phyloP scores from a whole-genome alignment of 306 rosid genomes.

The Gastrolobium bilobum region DNA sequence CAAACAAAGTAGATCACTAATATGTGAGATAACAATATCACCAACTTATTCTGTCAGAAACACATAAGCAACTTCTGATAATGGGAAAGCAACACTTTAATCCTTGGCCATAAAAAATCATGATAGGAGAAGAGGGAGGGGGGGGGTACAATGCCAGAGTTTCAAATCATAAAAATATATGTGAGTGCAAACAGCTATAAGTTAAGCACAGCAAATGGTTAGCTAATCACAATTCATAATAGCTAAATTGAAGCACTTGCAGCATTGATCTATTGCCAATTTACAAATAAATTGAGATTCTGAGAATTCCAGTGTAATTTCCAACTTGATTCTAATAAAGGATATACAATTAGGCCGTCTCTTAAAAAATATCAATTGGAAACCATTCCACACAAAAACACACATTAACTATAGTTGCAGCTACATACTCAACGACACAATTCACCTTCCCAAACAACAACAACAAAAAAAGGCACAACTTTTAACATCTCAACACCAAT shows the following conservation, averaged over 20 bases:
- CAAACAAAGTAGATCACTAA: slow-evolving; percentile 29
- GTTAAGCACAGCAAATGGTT: neutral
- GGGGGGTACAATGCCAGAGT: neutral
- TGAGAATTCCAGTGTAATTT: neutral
- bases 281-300: neutral
- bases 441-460: slow-evolving; percentile 7
- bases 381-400: neutral
- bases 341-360: neutral
- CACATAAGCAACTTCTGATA: slow-evolving; percentile 8
- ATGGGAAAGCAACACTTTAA: neutral
- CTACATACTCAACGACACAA: neutral
- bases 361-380: neutral
- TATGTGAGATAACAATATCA: slow-evolving; percentile 22
- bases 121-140: no score
- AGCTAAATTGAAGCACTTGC: slow-evolving; percentile 28
- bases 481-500: neutral
- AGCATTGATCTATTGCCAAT: slow-evolving; percentile 26
- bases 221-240: neutral
- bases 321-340: neutral
- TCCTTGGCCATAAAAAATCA: neutral
- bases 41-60: slow-evolving; percentile 34
- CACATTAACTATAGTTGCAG: neutral
- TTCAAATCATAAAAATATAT: neutral
- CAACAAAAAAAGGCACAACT: slow-evolving; percentile 15
- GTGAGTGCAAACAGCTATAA: neutral